A percentile compares a stretch with the other conserved stretches of the same genome.
These are phyloP conservation scores for Cadophora sp. DNA, from an alignment of 2,329 filamentous ascomycete species.

Conservation along the genomic window DNA sequence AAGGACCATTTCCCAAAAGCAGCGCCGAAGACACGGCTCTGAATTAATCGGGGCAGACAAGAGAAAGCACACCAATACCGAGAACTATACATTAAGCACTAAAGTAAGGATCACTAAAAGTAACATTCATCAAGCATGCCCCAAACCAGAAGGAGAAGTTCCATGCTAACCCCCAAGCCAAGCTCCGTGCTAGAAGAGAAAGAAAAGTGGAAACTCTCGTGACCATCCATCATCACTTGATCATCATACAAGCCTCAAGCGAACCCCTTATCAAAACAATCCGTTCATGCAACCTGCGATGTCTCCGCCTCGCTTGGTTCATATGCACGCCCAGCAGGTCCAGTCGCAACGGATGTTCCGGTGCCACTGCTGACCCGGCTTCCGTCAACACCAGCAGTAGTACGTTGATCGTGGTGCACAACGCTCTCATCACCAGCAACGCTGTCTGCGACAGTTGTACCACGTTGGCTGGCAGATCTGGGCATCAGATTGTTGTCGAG, in stretches of 20 bases:
- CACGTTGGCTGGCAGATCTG: slow-evolving; percentile 23
- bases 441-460: slow-evolving; percentile 25
- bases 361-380: slow-evolving; percentile 39
- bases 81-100: slow-evolving; percentile 9
- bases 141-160: background rate
- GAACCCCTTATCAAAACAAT: background rate
- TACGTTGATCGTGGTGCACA: slow-evolving; percentile 22
- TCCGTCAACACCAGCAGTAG: slow-evolving; percentile 25
- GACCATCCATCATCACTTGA: background rate
- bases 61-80: background rate
- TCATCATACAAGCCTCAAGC: slow-evolving; percentile 16
- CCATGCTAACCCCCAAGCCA: background rate
- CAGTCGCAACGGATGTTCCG: slow-evolving; percentile 36
- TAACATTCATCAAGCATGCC: slow-evolving; percentile 1
- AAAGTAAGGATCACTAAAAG: background rate
- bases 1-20: too few species aligned
- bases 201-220: background rate
- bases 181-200: slow-evolving; percentile 20
- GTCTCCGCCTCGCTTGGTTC: slow-evolving; percentile 31
- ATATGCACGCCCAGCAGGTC: slow-evolving; percentile 25
- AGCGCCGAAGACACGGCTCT: too few species aligned
- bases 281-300: slow-evolving; percentile 23
- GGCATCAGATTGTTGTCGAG: slow-evolving; percentile 34
- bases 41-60: background rate
- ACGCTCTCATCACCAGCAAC: slow-evolving; percentile 31